Evolutionary conservation across 2,329 filamentous ascomycete genomes (phyloP), one percentile per base, ranked within the genome.

Genomic region (Cryphonectria parasitica): DNA sequence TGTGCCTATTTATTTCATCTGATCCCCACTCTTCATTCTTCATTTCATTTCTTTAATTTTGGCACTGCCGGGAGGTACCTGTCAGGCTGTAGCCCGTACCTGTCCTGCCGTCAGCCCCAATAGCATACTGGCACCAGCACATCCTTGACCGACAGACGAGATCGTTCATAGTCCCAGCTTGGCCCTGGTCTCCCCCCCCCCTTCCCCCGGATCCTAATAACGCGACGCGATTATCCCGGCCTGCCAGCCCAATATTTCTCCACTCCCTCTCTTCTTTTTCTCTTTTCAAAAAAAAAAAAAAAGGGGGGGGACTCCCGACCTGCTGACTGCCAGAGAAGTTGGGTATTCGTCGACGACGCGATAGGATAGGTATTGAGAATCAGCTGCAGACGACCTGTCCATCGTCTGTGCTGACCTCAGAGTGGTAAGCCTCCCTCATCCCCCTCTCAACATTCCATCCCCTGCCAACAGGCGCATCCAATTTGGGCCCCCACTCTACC

Each of bases 381-480:
- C 85, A 86, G 87, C 82, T 83, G 86, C 86, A 87, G 88, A 84
- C 87, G 87, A 88, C 80, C 78, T 76, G 73, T 78, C 75, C 76
- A 78, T 88, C 86, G 88, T 89, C 87, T 89, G 87, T 85, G 81
- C 87, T 89, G 87, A 85, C 89, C 87, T 87, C 85, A 77, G 78
- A 72, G 79, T 82, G 84, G 85, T 87, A 78, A 85, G 84, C 75
- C 71, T 71, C 68, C 64, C 67, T 49, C 17, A n/a, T n/a, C 17
- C 43, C 43, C 43, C 43, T 2, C 2, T 17, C 17, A 66, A 36
- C 64, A 61, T 28, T 52, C 52, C 43, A 52, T 58, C 69, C 66
- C 54, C 13, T 61, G 58, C 65, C n/a, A 28, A 34, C 41, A 41
- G 39, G 36, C 66, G 64, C 64, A 63, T 61, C 39, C 45, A 34